Evolutionary conservation across 1,139 yeast genomes (phyloP), one percentile per base, ranked within the genome.

Genomic region (Yamadazyma atmosphaerica): DNA sequence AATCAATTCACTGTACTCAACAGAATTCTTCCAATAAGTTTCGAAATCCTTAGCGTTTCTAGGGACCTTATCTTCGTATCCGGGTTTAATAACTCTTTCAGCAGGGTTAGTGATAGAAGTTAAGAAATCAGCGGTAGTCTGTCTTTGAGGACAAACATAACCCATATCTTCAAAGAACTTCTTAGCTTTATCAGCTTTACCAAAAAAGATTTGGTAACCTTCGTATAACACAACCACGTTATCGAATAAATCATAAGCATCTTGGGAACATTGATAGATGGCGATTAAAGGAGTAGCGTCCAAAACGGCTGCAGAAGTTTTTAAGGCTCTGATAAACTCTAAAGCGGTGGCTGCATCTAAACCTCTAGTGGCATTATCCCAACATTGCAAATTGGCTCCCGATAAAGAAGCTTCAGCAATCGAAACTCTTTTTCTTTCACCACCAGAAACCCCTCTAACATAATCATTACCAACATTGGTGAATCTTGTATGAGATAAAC

Each of bases 351-450:
- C 46, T 4, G 97, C 81, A 59, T 92, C 98, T 45, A 92, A 68
- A 0, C 98, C 98, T 0, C 96, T 87, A 0, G 98, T 92, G 22
- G 95, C 95, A 56, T 86, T 95, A 63, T 86, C 95, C 47, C 86
- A 68, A 51, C 85, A 54, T 25, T 58, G 47, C 26, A 58, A 42
- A 16, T 52, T 47, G 2, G 61, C 63, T 26, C 50, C 51, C 12
- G 58, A 57, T 9, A 56, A 51, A 26, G 59, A 44, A 30, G 58
- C 61, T 12, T 54, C 56, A 21, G 61, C 63, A 37, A 60, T 55
- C 17, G 61, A 55, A 27, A 58, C 57, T 46, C 62, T 53, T 47
- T 59, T 55, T 31, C 61, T 52, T 41, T 57, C 60, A 23, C 60
- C 61, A 16, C 60, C 61, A 35, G 59, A 55, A 36, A 56, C 46